Percentiles rank a stretch among this genome's conserved stretches.
phyloP scores from a whole-genome alignment of 371 early-diverging fungal genomes.

The Quaeritorhiza haematococci region DNA sequence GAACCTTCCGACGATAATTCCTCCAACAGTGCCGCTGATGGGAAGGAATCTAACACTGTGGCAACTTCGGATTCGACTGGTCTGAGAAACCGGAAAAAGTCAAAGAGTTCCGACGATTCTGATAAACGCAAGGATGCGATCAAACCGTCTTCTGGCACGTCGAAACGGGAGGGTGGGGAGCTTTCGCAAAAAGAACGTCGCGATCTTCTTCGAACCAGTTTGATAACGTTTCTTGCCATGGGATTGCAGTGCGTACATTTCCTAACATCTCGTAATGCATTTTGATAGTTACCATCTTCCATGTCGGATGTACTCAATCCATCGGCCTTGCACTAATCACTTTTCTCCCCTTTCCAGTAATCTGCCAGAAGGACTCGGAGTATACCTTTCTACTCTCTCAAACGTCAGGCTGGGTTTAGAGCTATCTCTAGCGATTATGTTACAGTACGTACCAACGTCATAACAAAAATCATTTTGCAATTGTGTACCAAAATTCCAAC shows the following conservation, averaged over 20 bases:
- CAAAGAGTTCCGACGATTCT: neutral
- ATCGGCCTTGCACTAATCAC: constrained; percentile 12
- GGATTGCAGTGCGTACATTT: constrained; percentile 38
- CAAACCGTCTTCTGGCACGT: neutral
- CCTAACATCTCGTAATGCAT: too few relatives aligned
- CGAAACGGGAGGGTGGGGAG: constrained; percentile 4
- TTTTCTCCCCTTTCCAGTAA: constrained; percentile 23
- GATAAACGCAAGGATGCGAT: neutral
- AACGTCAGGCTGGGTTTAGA: constrained; percentile 40
- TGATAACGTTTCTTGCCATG: constrained; percentile 40
- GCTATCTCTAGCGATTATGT: constrained; percentile 44
- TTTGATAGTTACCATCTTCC: too few relatives aligned
- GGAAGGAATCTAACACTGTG: neutral
- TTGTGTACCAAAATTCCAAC: neutral
- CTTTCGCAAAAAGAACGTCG: constrained; percentile 18
- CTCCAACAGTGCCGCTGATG: neutral
- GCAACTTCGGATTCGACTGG: neutral
- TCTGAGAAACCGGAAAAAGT: neutral
- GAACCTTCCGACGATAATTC: neutral
- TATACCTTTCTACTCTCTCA: constrained; percentile 42
- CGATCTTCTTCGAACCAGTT: constrained; percentile 28
- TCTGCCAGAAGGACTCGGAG: constrained; percentile 44
- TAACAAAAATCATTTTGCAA: neutral
- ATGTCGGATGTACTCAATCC: neutral
- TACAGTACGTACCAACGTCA: constrained; percentile 13